These are phyloP conservation scores for Curvularia verruculosa DNA, from an alignment of 2,329 filamentous ascomycete species.

Conservation along the genomic window DNA sequence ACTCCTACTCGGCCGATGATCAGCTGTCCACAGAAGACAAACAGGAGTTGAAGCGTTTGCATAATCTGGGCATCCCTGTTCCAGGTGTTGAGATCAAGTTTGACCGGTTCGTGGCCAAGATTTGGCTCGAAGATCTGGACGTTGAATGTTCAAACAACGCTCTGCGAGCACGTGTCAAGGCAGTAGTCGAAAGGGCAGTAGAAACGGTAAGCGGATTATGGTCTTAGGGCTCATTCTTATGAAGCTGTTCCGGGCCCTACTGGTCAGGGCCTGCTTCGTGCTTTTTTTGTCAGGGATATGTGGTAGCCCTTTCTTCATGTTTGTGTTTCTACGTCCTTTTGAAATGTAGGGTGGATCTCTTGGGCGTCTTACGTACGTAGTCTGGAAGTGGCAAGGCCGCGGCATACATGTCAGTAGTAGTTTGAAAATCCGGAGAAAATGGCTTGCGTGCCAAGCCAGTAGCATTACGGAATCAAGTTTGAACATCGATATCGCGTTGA, in stretches of 20 bases:
- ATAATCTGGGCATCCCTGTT: constrained; percentile 85
- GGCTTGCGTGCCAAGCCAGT: neutral
- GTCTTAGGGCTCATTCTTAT: constrained; percentile 9
- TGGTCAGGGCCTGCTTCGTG: neutral
- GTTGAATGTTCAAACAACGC: constrained; percentile 83
- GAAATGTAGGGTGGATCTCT: neutral
- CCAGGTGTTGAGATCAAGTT: constrained; percentile 86
- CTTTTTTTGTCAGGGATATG: neutral
- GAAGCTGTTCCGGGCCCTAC: neutral
- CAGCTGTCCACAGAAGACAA: constrained; percentile 31
- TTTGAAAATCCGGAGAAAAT: neutral
- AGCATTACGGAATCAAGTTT: neutral
- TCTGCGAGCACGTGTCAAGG: constrained; percentile 81
- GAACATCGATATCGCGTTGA: neutral
- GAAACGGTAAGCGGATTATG: constrained; percentile 69
- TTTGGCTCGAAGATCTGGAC: constrained; percentile 91
- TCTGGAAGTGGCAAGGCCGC: neutral
- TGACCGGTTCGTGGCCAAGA: constrained; percentile 83
- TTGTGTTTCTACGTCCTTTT: neutral
- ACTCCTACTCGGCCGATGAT: constrained; percentile 3
- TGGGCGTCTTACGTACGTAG: neutral
- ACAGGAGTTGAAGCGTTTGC: constrained; percentile 75
- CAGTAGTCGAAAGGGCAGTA: constrained; percentile 86
- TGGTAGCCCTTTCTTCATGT: neutral
- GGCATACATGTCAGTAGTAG: neutral